Evolutionary conservation across 257 asterid genomes (phyloP).

Genomic region (Fraxinus pennsylvanica): DNA sequence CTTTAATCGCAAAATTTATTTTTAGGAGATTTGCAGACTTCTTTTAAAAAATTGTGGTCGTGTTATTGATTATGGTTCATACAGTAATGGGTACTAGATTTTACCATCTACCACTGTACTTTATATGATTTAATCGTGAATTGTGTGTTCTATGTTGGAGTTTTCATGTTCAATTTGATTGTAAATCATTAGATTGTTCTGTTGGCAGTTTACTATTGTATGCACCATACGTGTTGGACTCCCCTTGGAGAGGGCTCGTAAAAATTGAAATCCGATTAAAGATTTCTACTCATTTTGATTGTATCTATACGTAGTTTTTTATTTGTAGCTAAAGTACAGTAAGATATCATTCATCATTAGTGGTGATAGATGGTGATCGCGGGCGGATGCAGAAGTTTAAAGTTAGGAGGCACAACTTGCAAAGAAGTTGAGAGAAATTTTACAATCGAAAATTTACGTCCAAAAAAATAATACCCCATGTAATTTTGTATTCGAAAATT

Average conservation of each 20-base stretch:
- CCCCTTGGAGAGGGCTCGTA: not conserved
- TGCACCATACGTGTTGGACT: not conserved
- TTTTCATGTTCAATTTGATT: not conserved
- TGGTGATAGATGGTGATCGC: too few species aligned
- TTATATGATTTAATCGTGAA: not conserved
- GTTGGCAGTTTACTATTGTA: not conserved
- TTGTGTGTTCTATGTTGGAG: not conserved
- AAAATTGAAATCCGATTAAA: not conserved
- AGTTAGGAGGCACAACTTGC: too few species aligned
- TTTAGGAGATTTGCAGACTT: not conserved
- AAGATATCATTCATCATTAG: too few species aligned
- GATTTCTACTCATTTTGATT: not conserved
- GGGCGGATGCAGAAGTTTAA: too few species aligned
- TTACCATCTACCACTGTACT: not conserved
- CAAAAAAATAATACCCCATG: too few species aligned
- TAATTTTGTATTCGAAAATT: too few species aligned
- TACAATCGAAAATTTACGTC: too few species aligned
- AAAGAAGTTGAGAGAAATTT: too few species aligned
- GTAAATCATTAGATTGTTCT: not conserved
- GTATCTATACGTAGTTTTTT: not conserved
- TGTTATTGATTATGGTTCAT: constrained; percentile 4
- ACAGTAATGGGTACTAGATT: not conserved
- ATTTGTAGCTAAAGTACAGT: not conserved
- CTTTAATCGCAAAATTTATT: not conserved
- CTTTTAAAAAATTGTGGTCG: not conserved